Evolutionary conservation across 768 basidiomycete genomes (phyloP), one percentile per base, ranked within the genome.

Genomic region (Boletus speciosus): DNA sequence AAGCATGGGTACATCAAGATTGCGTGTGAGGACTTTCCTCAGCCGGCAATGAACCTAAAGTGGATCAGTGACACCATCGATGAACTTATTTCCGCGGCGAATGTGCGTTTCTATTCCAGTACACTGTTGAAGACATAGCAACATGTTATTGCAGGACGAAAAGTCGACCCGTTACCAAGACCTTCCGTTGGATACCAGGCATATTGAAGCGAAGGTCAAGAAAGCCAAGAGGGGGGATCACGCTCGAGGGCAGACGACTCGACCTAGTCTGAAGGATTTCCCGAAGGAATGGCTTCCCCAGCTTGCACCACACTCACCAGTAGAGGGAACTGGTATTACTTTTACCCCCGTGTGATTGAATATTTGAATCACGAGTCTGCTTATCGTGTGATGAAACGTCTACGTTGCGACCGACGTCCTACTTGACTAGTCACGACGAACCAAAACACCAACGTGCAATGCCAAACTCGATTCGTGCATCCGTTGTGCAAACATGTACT

Each of bases 51-150:
- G 89, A 99, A 99, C 71, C 75, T 96, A 63, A 96, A 95, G 71
- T 96, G 93, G 89, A 91, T 89, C 38, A 89, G 88, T 60, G 95
- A 98, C 66, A 79, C 83, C 15, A 70, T 99, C 51, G 89, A 94
- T 64, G 74, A 79, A 61, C 73, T 99, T 40, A 68, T 98, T 57
- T 72, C 70, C n/a, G 86, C 86, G 63, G 91, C 94, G 10, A 93
- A 94, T 69, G 96, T 97, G 66, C 61, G 92, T 81, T 21, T 48
- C 45, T 40, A 39, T 45, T 39, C 38, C 12, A 36, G 42, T 42
- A 37, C 41, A 11, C 34, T 42, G 25, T 59, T 55, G 29, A 34
- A 52, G 42, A 58, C 42, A 47, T 35, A 23, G 55, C 62, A 39
- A 66, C 55, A 56, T 45, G 52, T 52, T 36, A 52, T 56, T 25